These are phyloP conservation scores for Sindora glabra DNA, from an alignment of 306 rosid genomes.

Conservation along the genomic window DNA sequence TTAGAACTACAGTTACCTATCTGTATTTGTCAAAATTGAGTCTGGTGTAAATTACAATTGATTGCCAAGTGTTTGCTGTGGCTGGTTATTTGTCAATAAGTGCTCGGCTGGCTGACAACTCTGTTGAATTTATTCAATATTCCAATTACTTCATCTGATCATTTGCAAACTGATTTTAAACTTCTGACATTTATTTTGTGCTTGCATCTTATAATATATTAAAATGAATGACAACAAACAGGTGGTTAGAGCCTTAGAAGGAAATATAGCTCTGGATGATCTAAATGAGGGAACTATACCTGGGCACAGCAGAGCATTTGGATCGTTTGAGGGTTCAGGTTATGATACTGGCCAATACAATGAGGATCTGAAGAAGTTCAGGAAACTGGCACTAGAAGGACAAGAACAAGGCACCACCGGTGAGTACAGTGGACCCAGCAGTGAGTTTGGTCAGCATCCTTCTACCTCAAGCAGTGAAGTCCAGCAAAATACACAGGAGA, in stretches of 20 bases:
- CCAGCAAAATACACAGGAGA: slow-evolving; percentile 32
- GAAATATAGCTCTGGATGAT: slow-evolving; percentile 63
- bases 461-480: slow-evolving; percentile 40
- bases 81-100: not conserved
- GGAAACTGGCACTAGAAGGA: slow-evolving; percentile 27
- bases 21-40: not conserved
- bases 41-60: not conserved
- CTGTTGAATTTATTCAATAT: not conserved
- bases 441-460: slow-evolving; percentile 32
- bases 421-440: slow-evolving; percentile 32
- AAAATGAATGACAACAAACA: slow-evolving; percentile 5
- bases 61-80: not conserved
- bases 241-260: slow-evolving; percentile 82
- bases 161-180: not conserved
- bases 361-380: slow-evolving; percentile 36
- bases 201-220: not conserved
- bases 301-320: slow-evolving; percentile 45
- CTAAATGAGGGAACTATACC: slow-evolving; percentile 58
- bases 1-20: not conserved
- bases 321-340: slow-evolving; percentile 55
- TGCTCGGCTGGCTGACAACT: not conserved
- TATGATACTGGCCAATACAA: slow-evolving; percentile 35
- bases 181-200: not conserved
- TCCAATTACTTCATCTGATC: not conserved
- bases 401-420: slow-evolving; percentile 19